Percentiles rank a stretch among this genome's conserved stretches.
Evolutionary conservation across 192 early-diverging fungal genomes (phyloP).

Genomic region (Coemansia sp.): DNA sequence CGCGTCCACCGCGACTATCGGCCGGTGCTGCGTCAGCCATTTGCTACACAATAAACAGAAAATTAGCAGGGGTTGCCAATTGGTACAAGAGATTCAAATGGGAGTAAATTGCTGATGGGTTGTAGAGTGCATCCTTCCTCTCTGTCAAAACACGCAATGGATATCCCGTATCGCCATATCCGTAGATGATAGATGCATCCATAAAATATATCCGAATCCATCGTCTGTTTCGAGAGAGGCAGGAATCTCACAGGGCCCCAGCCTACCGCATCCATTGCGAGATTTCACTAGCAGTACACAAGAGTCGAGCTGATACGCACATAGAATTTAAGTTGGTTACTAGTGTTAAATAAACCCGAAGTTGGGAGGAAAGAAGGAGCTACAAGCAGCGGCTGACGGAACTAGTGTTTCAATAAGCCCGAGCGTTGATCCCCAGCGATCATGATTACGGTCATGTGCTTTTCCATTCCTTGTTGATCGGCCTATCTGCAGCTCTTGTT

Average conservation of each 20-base stretch:
- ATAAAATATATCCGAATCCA: not conserved
- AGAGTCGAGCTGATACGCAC: constrained; percentile 27
- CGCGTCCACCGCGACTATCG: constrained; percentile 67
- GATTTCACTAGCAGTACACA: not conserved
- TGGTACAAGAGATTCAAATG: not conserved
- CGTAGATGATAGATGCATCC: not conserved
- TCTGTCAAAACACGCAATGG: not conserved
- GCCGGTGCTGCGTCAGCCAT: constrained; percentile 79
- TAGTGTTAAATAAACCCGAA: constrained; percentile 31
- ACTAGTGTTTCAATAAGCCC: not conserved
- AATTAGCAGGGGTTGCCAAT: not conserved
- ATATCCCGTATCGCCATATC: not conserved
- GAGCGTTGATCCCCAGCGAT: not conserved
- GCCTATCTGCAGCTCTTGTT: no score
- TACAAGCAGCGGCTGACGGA: not conserved
- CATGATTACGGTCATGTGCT: no score
- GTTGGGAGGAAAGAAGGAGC: constrained; percentile 36
- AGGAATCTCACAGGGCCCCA: not conserved
- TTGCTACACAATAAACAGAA: constrained; percentile 50
- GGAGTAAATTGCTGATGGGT: no score
- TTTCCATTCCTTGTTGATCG: no score
- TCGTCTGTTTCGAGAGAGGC: not conserved
- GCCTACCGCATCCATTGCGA: not conserved
- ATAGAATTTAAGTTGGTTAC: constrained; percentile 40
- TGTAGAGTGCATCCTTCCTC: no score